These are phyloP conservation scores for Penicillium malachiteum DNA, from an alignment of 495 filamentous ascomycete genomes.

Conservation along the genomic window DNA sequence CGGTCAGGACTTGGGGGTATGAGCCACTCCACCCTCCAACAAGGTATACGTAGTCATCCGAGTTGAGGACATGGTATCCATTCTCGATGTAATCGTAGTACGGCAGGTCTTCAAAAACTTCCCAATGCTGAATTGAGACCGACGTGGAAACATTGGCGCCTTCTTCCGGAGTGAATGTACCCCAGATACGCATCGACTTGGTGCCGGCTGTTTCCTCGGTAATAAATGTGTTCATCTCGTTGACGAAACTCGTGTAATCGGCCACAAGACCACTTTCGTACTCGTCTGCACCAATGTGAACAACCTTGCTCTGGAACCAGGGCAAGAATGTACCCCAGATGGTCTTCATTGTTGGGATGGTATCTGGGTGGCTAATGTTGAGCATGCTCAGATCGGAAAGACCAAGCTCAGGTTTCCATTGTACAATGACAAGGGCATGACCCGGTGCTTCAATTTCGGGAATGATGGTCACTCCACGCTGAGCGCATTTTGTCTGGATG, in stretches of 20 bases:
- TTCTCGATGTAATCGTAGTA: slow-evolving; percentile 49
- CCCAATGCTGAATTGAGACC: slow-evolving; percentile 49
- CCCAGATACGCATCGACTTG: slow-evolving; percentile 53
- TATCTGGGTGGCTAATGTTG: slow-evolving; percentile 52
- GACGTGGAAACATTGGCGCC: slow-evolving; percentile 42
- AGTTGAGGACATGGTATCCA: slow-evolving; percentile 52
- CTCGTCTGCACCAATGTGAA: slow-evolving; percentile 55
- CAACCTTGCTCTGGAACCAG: slow-evolving; percentile 54
- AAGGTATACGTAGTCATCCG: slow-evolving; percentile 50
- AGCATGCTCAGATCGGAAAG: slow-evolving; percentile 45
- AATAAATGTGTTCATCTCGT: slow-evolving; percentile 46
- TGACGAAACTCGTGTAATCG: slow-evolving; percentile 51
- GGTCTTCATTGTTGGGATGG: slow-evolving; percentile 49
- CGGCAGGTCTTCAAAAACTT: slow-evolving; percentile 46
- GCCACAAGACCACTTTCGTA: slow-evolving; percentile 36
- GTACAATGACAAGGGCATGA: slow-evolving; percentile 48
- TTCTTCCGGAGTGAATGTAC: slow-evolving; percentile 47
- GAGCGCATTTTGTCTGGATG: slow-evolving; percentile 45
- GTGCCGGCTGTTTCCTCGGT: slow-evolving; percentile 20
- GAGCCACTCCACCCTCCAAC: slow-evolving; percentile 47
- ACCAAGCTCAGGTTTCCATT: slow-evolving; percentile 54
- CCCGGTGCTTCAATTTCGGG: slow-evolving; percentile 55
- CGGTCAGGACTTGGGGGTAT: slow-evolving; percentile 33
- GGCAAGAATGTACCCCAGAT: slow-evolving; percentile 51
- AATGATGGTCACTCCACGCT: slow-evolving; percentile 50